Evolutionary conservation across 768 basidiomycete genomes (phyloP).

Genomic region (Multifurca ochricompacta): DNA sequence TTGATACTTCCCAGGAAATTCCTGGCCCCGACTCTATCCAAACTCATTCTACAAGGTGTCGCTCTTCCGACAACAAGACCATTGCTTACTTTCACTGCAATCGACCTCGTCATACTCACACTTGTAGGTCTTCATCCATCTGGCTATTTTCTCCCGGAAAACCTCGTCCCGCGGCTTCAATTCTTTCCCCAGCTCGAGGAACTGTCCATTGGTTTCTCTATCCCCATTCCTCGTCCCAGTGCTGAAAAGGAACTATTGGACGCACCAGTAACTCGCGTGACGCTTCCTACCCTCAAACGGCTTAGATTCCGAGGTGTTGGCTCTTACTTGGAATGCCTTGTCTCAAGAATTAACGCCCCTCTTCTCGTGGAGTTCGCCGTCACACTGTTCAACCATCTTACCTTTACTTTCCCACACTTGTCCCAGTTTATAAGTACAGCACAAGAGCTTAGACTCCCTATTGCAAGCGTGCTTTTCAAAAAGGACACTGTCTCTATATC

Average conservation of each 20-base stretch:
- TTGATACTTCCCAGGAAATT: not conserved
- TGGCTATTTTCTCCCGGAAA: not conserved
- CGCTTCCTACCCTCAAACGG: not conserved
- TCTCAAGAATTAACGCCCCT: not conserved
- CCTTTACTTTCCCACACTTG: not conserved
- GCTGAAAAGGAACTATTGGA: not conserved
- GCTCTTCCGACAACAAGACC: not conserved
- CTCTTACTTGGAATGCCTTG: not conserved
- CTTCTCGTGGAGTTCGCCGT: not conserved
- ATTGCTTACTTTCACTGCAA: not conserved
- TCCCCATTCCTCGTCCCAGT: not conserved
- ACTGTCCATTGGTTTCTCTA: slow-evolving; percentile 2
- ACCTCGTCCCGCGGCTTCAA: not conserved
- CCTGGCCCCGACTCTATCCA: not conserved
- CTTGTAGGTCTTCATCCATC: not conserved
- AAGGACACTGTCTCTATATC: not conserved
- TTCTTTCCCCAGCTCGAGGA: not conserved
- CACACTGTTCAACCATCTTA: not conserved
- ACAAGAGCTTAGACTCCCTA: not conserved
- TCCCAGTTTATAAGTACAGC: not conserved
- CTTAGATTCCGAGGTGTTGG: not conserved
- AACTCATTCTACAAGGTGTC: not conserved
- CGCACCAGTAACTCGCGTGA: not conserved
- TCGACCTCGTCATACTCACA: not conserved
- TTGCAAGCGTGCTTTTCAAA: not conserved